A percentile compares a stretch with the other conserved stretches of the same genome.
phyloP scores from a whole-genome alignment of 2,329 filamentous ascomycete genomes.

The Madurella fahalii region DNA sequence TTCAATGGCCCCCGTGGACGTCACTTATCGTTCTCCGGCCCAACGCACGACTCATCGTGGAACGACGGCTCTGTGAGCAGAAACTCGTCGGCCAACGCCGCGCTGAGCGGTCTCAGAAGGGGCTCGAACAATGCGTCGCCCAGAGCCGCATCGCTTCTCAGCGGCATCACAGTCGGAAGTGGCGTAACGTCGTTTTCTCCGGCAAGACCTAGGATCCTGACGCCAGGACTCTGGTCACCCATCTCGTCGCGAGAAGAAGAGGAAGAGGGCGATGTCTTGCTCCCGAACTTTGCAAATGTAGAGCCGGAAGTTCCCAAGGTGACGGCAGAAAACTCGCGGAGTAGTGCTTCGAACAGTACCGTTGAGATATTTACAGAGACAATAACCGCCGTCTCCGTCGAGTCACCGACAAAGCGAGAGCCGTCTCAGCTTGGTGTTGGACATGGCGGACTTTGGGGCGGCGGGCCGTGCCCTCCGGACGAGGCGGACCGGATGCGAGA shows the following conservation, averaged over 20 bases:
- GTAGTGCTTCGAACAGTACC: neutral
- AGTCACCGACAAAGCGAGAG: constrained; percentile 26
- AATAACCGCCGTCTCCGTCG: neutral
- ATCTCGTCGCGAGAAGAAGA: constrained; percentile 38
- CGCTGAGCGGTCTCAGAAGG: constrained; percentile 34
- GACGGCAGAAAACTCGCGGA: neutral
- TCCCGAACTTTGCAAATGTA: constrained; percentile 46
- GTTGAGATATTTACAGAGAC: neutral
- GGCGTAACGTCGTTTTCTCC: constrained; percentile 33
- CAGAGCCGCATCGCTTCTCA: neutral
- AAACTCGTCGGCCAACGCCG: constrained; percentile 44
- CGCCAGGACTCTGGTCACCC: constrained; percentile 45
- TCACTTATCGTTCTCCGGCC: constrained; percentile 39
- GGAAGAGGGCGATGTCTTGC: constrained; percentile 48
- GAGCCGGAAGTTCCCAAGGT: neutral
- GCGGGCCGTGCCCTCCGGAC: constrained; percentile 38
- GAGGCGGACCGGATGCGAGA: constrained; percentile 46
- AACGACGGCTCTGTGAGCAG: constrained; percentile 34
- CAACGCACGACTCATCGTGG: constrained; percentile 22
- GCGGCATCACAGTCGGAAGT: constrained; percentile 39
- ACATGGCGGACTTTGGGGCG: constrained; percentile 43
- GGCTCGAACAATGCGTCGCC: constrained; percentile 23
- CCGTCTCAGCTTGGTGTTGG: constrained; percentile 37
- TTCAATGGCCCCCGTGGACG: constrained; percentile 36
- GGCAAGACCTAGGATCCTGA: constrained; percentile 32